Conservation (phyloP, 176 grass and related monocot species). For the Pontederia paniculata region DNA sequence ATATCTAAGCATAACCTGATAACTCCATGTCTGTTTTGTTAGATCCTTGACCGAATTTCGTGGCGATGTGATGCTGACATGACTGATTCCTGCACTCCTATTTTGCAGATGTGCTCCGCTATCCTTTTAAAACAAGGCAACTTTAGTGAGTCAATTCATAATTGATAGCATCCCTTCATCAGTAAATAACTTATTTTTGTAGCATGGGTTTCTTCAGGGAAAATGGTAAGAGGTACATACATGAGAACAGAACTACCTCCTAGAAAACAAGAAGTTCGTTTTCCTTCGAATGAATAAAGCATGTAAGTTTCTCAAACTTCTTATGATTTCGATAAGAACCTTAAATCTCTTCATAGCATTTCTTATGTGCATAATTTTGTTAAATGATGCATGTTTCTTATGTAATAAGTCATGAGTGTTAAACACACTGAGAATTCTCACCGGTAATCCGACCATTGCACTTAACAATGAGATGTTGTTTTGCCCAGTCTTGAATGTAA, state of each 20-base stretch:
- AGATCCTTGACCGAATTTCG: conserved; percentile 23
- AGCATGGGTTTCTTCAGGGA: too few species aligned
- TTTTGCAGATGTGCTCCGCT: conserved; percentile 54
- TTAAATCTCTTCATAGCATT: too few species aligned
- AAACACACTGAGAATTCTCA: conserved; percentile 31
- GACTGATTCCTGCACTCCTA: conserved; percentile 38
- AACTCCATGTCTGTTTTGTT: conserved; percentile 48
- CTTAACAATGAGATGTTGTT: conserved; percentile 79
- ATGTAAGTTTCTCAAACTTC: too few species aligned
- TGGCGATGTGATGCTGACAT: conserved; percentile 36
- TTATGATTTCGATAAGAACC: too few species aligned
- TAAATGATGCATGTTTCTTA: conserved; percentile 1
- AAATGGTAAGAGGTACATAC: too few species aligned
- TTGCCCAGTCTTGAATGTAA: conserved; percentile 36
- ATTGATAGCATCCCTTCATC: too few species aligned
- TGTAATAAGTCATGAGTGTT: not conserved
- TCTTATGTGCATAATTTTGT: not conserved
- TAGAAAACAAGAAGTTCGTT: too few species aligned
- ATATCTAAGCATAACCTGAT: conserved; percentile 40
- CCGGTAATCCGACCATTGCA: conserved; percentile 85
- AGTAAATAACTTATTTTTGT: not conserved
- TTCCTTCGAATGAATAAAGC: too few species aligned
- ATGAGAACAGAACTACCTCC: too few species aligned
- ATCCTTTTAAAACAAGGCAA: conserved; percentile 39
- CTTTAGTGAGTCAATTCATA: not conserved